Evolutionary conservation across 179 eudicot species (phyloP).

Genomic region (Actinidia arguta): DNA sequence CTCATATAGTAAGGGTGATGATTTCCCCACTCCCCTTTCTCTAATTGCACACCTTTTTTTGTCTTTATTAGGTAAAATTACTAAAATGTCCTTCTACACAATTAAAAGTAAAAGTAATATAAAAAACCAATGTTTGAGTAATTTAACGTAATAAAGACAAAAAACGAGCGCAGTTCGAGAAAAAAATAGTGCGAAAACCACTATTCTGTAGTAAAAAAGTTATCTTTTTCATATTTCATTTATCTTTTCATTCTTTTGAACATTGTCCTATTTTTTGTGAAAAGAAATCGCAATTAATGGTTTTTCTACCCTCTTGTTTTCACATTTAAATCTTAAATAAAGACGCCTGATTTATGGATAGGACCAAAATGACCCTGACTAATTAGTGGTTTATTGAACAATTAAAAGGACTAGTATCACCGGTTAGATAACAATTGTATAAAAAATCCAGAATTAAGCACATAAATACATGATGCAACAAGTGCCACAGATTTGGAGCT

Average conservation of each 20-base stretch:
- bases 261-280: not conserved
- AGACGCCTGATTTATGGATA: not conserved
- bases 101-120: too few species aligned
- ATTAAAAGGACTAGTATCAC: slow-evolving; percentile 5
- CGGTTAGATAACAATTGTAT: not conserved
- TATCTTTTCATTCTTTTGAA: not conserved
- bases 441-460: not conserved
- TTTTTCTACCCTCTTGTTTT: not conserved
- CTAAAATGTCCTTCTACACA: too few species aligned
- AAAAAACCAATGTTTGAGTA: too few species aligned
- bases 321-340: not conserved
- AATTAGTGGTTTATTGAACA: not conserved
- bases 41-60: too few species aligned
- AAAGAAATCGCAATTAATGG: not conserved
- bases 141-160: too few species aligned
- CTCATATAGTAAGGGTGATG: not conserved
- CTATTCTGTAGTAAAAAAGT: too few species aligned
- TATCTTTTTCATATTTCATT: not conserved
- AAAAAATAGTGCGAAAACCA: too few species aligned
- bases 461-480: not conserved
- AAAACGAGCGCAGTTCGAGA: too few species aligned
- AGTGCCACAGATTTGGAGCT: not conserved
- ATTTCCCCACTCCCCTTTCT: too few species aligned
- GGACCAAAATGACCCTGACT: not conserved
- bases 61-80: too few species aligned